Base-by-base conservation (phyloP, 805 yeast genomes). In the Dipodascopsis uninucleata region DNA sequence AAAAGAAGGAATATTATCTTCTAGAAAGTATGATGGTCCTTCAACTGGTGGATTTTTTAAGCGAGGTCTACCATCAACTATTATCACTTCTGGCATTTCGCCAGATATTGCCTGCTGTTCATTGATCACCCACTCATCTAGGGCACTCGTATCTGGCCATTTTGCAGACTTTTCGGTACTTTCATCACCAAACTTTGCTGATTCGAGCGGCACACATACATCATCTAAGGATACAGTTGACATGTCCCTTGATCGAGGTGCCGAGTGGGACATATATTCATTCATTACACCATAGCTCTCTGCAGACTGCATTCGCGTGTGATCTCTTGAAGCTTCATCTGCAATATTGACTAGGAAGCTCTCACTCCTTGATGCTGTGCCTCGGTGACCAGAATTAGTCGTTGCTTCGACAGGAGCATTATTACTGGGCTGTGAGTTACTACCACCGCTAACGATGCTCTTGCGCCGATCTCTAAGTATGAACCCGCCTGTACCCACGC, bases 61-160 rank as follows among this genome's bases (percentile, higher is more conserved):
- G 55, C 95, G 74, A 38, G 86, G 69, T 25, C 94, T 70, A 2
- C 86, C 88, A 42, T 69, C 66, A 36, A 76, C 58, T 48, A 6
- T 75, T 66, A 42, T 75, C 81, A 3, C 78, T 72, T 54, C 81
- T 85, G 56, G 35, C 22, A 36, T 22, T 6, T 31, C 40, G 17
- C 45, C 60, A 10, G 55, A 52, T 23, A 71, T 58, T 45, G 76
- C 72, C 62, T 61, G 77, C 56, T 62, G 65, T 64, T 89, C 97
- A 52, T 82, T 82, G 25, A 68, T 71, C 1, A 87, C 79, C 65
- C 80, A 90, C 51, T 88, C 95, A 53, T 81, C 82, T 53, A 90
- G 68, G 0, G 85, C 77, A 25, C 69, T 60, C 14, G 86, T 68
- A 59, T 93, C 97, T 0, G 97, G 98, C 97, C 97, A 90, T n/a